Base-by-base conservation (phyloP, 2,329 filamentous ascomycete species). In the Penicillium freii region DNA sequence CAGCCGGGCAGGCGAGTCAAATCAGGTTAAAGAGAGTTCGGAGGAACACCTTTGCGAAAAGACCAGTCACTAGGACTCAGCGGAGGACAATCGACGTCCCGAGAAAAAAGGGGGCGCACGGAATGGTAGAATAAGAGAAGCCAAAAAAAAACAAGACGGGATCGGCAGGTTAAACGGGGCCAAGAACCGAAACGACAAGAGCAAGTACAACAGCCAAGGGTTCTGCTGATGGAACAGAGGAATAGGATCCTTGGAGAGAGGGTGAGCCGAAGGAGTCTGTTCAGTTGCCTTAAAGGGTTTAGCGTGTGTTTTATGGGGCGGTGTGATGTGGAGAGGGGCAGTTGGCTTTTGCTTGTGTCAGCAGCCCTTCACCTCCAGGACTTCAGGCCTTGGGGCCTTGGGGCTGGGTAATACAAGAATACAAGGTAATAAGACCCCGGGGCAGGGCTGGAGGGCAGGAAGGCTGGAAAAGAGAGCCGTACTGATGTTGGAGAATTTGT, bases 1-100 rank as follows among this genome's bases (percentile, higher is more conserved):
- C 69, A 65, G 62, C 69, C 70, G 65, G 70, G 66, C 68, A 70
- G 62, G 61, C 60, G 67, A 63, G 57, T 55, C 53, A 60, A 59
- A 50, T 57, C 44, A 60, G 40, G 48, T 46, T 40, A 39, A 59
- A 58, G 56, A 61, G 59, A 58, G 59, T 61, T 46, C 46, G 61
- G 52, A 38, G 40, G 49, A 40, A 53, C 34, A 52, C 34, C 42
- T 51, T 61, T 51, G 57, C 57, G 46, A 61, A 59, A 59, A 23
- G 31, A 49, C 57, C 54, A 59, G 63, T 63, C 62, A 56, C 62
- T 65, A 54, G 62, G 56, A 66, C 61, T 52, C 43, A 44, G 47
- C 40, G 46, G 44, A 43, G 36, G 49, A 52, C 44, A 51, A 55
- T 61, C 29, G 50, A 46, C 10, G 39, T 52, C 50, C n/a, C 29